phyloP scores from a whole-genome alignment of 768 basidiomycete genomes.

The Dendrothele bispora region DNA sequence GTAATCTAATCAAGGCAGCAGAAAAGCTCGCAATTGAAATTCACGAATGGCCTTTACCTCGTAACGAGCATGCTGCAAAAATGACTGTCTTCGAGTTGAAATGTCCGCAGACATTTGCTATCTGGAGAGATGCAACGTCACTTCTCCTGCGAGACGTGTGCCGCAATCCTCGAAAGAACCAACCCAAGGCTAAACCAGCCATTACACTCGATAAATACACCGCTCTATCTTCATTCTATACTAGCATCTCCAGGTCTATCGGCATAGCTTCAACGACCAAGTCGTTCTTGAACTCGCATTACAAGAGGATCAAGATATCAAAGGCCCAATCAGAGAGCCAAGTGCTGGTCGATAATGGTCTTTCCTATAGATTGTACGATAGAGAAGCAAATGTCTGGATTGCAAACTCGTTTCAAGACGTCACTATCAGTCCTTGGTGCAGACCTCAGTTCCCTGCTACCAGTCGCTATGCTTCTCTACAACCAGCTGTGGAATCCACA shows the following conservation, averaged over 20 bases:
- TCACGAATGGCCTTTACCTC: conserved; percentile 50
- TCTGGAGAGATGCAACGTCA: conserved; percentile 45
- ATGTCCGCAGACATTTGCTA: conserved; percentile 36
- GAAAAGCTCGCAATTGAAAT: conserved; percentile 25
- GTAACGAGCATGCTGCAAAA: conserved; percentile 15
- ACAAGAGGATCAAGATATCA: conserved; percentile 16
- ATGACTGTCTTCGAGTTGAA: conserved; percentile 41
- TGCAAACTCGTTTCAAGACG: conserved; percentile 11
- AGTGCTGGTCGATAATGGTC: conserved; percentile 28
- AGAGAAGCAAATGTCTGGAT: conserved; percentile 8
- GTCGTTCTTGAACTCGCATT: conserved; percentile 29
- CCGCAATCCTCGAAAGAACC: conserved; percentile 4
- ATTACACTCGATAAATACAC: conserved; percentile 15
- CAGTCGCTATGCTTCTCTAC: conserved; percentile 32
- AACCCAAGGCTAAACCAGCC: conserved; percentile 9
- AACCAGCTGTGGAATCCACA: conserved; percentile 34
- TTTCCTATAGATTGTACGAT: conserved; percentile 32
- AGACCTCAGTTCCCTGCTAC: conserved; percentile 27
- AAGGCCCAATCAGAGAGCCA: conserved; percentile 2
- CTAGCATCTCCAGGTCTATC: conserved; percentile 20
- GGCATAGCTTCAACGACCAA: conserved; percentile 31
- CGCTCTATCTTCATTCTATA: background rate
- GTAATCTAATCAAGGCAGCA: conserved; percentile 17
- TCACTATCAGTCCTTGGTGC: conserved; percentile 20
- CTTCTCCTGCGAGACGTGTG: conserved; percentile 37